Conservation (phyloP, 257 asterid species). For the Misopates orontium region DNA sequence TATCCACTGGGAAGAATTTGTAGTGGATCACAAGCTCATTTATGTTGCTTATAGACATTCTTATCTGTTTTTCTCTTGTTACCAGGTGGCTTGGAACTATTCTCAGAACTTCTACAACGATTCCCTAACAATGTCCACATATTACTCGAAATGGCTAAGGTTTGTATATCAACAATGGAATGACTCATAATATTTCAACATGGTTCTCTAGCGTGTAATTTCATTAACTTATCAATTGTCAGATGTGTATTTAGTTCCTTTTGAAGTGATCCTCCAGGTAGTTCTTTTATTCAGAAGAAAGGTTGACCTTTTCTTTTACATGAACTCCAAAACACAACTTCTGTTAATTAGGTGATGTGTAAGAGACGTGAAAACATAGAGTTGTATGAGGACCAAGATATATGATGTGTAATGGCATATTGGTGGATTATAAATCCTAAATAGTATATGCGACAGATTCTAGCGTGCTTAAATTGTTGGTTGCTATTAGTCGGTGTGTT, state of each 20-base stretch:
- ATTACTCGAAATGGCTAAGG: conserved; percentile 98
- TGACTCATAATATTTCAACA: conserved; percentile 19
- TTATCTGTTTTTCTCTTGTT: conserved; percentile 25
- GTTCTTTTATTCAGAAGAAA: not conserved
- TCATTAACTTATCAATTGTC: not conserved
- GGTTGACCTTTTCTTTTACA: conserved; percentile 10
- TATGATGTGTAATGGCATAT: conserved; percentile 9
- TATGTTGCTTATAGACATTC: conserved; percentile 9
- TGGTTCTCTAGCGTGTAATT: conserved; percentile 5
- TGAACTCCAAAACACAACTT: conserved; percentile 14
- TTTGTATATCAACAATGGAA: conserved; percentile 30
- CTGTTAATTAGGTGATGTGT: not conserved
- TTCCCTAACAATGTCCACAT: conserved; percentile 88
- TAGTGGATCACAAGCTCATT: conserved; percentile 1
- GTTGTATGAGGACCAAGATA: not conserved
- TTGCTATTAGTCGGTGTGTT: not conserved
- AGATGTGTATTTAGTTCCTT: conserved; percentile 21
- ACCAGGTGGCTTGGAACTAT: conserved; percentile 90
- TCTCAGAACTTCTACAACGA: conserved; percentile 85
- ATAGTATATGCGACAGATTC: not conserved
- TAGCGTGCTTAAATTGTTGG: conserved; percentile 6
- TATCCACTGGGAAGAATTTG: conserved; percentile 19
- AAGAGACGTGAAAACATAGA: not conserved
- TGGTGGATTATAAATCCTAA: not conserved
- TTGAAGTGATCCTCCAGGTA: conserved; percentile 5